Evolutionary conservation across 108 stramenopile genomes (phyloP).

Genomic region (Tribonema minus): DNA sequence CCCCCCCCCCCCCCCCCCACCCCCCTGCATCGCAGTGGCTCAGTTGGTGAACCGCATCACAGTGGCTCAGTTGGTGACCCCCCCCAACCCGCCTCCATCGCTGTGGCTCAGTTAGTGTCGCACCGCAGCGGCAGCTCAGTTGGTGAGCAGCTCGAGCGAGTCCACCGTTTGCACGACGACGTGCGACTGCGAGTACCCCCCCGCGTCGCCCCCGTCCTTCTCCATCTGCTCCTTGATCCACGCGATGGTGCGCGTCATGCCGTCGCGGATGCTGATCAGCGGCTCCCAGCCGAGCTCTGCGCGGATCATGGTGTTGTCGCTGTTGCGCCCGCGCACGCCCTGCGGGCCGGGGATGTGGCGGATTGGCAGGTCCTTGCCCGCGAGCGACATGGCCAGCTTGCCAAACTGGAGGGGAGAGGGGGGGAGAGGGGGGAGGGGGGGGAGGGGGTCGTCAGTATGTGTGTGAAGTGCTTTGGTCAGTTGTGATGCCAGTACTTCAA

Average conservation of each 20-base stretch:
- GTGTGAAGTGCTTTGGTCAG: too few species aligned
- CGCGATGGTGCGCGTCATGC: constrained; percentile 82
- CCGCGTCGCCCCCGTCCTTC: constrained; percentile 20
- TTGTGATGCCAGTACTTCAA: too few species aligned
- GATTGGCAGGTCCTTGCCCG: constrained; percentile 74
- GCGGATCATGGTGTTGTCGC: constrained; percentile 86
- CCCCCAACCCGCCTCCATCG: neutral
- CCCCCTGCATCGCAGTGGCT: too few species aligned
- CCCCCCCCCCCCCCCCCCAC: too few species aligned
- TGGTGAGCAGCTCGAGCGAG: constrained; percentile 20
- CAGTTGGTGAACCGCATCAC: too few species aligned
- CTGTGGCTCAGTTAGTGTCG: neutral
- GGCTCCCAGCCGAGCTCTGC: constrained; percentile 95
- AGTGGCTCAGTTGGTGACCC: too few species aligned
- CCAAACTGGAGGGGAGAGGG: too few species aligned
- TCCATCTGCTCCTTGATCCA: constrained; percentile 65
- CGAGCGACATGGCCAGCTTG: constrained; percentile 81
- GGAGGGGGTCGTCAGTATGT: too few species aligned
- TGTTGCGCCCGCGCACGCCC: constrained; percentile 97
- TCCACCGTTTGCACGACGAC: constrained; percentile 46
- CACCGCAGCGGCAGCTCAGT: neutral
- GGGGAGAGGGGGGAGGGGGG: too few species aligned
- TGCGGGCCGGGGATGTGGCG: constrained; percentile 97
- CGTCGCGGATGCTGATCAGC: constrained; percentile 74
- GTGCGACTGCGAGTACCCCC: constrained; percentile 25